Percentiles rank a stretch among this genome's conserved stretches.
These are phyloP conservation scores for Hymenochaete sp. DNA, from an alignment of 1,284 basidiomycete genomes.

Conservation along the genomic window DNA sequence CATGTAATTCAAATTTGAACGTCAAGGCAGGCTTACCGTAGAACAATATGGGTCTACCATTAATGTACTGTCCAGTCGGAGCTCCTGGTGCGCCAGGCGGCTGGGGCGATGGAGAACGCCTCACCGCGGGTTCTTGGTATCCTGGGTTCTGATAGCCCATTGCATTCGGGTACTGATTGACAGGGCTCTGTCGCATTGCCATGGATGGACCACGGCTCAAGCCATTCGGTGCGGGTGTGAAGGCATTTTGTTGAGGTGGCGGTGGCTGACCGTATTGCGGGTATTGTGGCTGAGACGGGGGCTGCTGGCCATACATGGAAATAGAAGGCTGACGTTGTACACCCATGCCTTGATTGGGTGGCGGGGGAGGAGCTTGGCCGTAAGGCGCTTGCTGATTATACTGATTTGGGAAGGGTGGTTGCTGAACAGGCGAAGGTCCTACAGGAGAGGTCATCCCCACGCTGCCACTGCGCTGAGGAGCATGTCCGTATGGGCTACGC, in stretches of 20 bases:
- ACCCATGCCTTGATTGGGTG: slow-evolving; percentile 6
- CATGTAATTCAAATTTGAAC: neutral
- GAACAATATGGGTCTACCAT: slow-evolving; percentile 73
- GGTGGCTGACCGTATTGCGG: slow-evolving; percentile 22
- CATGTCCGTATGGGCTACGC: neutral
- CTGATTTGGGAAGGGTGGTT: slow-evolving; percentile 6
- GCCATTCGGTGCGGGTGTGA: slow-evolving; percentile 22
- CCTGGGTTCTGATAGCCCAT: slow-evolving; percentile 10
- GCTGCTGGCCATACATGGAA: slow-evolving; percentile 23
- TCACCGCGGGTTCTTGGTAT: slow-evolving; percentile 11
- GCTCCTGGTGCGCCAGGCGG: slow-evolving; percentile 25
- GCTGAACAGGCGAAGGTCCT: slow-evolving; percentile 8
- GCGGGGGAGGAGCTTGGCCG: slow-evolving; percentile 13
- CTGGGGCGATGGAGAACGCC: slow-evolving; percentile 11
- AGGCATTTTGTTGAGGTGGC: slow-evolving; percentile 22
- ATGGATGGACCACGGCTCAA: slow-evolving; percentile 15
- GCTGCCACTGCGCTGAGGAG: slow-evolving; percentile 14
- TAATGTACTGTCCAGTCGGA: slow-evolving; percentile 63
- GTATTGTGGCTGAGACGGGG: slow-evolving; percentile 24
- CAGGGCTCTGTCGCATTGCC: neutral
- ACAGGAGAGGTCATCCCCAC: slow-evolving; percentile 11
- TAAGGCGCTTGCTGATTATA: slow-evolving; percentile 10
- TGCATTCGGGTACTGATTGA: slow-evolving; percentile 18
- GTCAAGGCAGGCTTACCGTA: slow-evolving; percentile 47
- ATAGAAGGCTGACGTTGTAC: slow-evolving; percentile 9